These are phyloP conservation scores for Kregervanrija fluxuum DNA, from an alignment of 805 yeast species.

Conservation along the genomic window DNA sequence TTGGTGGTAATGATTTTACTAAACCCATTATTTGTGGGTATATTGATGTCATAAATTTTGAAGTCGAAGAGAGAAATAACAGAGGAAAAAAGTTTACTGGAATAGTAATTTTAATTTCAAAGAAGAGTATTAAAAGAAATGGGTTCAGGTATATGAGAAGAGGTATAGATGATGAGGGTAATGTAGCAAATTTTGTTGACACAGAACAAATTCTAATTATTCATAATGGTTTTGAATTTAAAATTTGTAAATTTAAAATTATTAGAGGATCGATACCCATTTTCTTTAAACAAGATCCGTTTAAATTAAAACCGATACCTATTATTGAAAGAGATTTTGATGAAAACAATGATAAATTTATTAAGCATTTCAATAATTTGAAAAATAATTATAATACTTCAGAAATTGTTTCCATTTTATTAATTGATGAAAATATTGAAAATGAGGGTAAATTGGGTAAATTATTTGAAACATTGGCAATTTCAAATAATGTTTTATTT, in stretches of 20 bases:
- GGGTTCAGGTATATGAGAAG: not conserved
- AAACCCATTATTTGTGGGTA: too few relatives aligned
- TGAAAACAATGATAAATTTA: constrained; percentile 23
- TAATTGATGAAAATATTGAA: constrained; percentile 29
- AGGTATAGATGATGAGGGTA: constrained; percentile 50
- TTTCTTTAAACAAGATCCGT: constrained; percentile 56
- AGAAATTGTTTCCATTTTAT: constrained; percentile 28
- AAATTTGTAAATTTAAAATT: constrained; percentile 4
- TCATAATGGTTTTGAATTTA: too few relatives aligned
- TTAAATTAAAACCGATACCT: constrained; percentile 36
- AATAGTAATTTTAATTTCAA: constrained; percentile 24
- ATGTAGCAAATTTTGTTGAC: constrained; percentile 56
- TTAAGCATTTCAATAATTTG: constrained; percentile 25
- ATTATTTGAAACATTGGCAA: constrained; percentile 33
- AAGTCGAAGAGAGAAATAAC: constrained; percentile 29
- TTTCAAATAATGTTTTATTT: constrained; percentile 31
- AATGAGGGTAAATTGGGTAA: constrained; percentile 29
- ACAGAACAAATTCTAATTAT: constrained; percentile 26
- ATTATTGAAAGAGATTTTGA: constrained; percentile 23
- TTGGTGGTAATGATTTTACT: too few relatives aligned
- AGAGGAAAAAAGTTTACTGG: constrained; percentile 38
- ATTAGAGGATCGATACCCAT: constrained; percentile 62
- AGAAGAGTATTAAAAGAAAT: constrained; percentile 17
- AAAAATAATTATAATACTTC: not conserved
- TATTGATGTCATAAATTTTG: too few relatives aligned